phyloP scores from a whole-genome alignment of 345 rosid species.

The Eucalyptus pauciflora region DNA sequence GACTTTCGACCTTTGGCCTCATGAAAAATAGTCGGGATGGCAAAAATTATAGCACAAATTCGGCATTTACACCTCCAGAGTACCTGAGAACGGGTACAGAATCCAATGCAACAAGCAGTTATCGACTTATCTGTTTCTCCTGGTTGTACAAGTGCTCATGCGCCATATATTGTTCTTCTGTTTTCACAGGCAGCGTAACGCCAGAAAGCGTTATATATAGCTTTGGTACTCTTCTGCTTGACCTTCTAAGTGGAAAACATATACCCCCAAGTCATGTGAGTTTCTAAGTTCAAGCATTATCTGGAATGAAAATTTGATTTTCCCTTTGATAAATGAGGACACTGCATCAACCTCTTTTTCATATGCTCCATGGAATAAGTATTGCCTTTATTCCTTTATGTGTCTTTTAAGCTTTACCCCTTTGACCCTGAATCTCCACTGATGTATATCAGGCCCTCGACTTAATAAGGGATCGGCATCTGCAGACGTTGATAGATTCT shows the following conservation, averaged over 20 bases:
- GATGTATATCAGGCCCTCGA: constrained; percentile 67
- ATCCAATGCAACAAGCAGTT: background rate
- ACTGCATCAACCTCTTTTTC: background rate
- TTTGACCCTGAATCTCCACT: background rate
- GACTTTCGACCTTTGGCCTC: constrained; percentile 86
- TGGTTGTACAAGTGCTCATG: background rate
- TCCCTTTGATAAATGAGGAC: background rate
- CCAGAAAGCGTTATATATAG: constrained; percentile 97
- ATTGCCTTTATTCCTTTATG: background rate
- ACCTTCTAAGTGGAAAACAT: constrained; percentile 96
- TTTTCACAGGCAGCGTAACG: constrained; percentile 60
- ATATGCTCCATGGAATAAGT: background rate
- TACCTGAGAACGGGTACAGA: constrained; percentile 78
- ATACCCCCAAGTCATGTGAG: constrained; percentile 96
- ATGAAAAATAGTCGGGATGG: constrained; percentile 98
- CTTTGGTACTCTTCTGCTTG: constrained; percentile 90
- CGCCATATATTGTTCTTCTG: background rate
- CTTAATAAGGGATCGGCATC: constrained; percentile 81
- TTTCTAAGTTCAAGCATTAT: background rate
- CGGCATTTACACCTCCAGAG: constrained; percentile 97
- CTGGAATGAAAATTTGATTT: background rate
- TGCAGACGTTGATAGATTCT: constrained; percentile 83
- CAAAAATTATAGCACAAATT: constrained; percentile 87
- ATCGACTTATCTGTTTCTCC: background rate
- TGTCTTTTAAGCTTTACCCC: background rate